Percentiles rank a stretch among this genome's conserved stretches.
Evolutionary conservation across 352 stramenopile species (phyloP).

Genomic region (Pythium coloratum): DNA sequence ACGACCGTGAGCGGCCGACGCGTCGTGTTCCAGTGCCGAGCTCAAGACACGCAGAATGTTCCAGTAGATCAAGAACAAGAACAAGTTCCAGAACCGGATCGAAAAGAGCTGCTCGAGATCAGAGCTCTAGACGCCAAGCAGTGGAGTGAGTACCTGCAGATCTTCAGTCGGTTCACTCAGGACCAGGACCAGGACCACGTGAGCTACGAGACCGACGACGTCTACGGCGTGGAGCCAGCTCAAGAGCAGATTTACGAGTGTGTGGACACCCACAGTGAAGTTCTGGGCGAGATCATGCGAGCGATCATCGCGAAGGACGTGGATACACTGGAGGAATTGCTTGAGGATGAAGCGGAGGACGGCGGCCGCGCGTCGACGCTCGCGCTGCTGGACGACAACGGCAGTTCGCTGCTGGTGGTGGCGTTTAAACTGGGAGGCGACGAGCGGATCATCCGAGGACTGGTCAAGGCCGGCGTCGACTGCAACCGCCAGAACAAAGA

Average conservation of each 20-base stretch:
- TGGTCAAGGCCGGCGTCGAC: slow-evolving; percentile 44
- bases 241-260: not conserved
- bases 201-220: not conserved
- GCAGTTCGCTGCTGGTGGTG: slow-evolving; percentile 54
- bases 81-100: not conserved
- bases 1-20: slow-evolving; percentile 32
- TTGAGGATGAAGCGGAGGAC: slow-evolving; percentile 4
- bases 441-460: slow-evolving; percentile 23
- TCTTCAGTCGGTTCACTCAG: slow-evolving; percentile 46
- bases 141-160: slow-evolving; percentile 52
- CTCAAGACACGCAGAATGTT: not conserved
- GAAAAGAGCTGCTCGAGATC: not conserved
- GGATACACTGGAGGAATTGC: slow-evolving; percentile 25
- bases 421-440: slow-evolving; percentile 41
- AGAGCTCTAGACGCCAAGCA: slow-evolving; percentile 33
- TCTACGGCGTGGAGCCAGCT: not conserved
- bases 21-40: slow-evolving; percentile 52
- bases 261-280: not conserved
- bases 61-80: not conserved
- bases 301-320: slow-evolving; percentile 29
- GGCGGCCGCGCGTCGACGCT: not conserved
- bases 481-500: slow-evolving; percentile 54
- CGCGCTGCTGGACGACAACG: slow-evolving; percentile 34
- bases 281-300: slow-evolving; percentile 31
- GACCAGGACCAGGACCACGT: slow-evolving; percentile 5